Evolutionary conservation across 2,329 filamentous ascomycete genomes (phyloP).

Genomic region (Coniochaeta ligniaria): DNA sequence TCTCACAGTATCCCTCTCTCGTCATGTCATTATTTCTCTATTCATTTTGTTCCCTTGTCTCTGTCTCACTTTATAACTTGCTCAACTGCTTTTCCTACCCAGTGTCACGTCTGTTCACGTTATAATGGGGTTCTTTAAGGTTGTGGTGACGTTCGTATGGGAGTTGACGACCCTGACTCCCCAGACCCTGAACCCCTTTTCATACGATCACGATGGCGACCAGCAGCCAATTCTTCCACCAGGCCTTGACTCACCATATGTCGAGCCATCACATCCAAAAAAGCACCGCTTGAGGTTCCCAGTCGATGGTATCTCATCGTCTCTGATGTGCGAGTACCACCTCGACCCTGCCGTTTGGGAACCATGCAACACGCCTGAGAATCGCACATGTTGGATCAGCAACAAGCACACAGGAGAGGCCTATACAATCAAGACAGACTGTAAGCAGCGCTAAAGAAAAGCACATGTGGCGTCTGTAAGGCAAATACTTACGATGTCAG

Average conservation of each 20-base stretch:
- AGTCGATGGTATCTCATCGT: not conserved
- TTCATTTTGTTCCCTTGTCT: not conserved
- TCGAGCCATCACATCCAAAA: not conserved
- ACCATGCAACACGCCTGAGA: constrained; percentile 3
- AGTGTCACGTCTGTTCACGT: not conserved
- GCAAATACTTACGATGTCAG: not conserved
- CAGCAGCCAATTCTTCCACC: not conserved
- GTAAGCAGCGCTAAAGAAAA: not conserved
- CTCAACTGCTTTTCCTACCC: not conserved
- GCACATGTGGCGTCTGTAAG: too few species aligned
- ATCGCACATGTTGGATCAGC: constrained; percentile 3
- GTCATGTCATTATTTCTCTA: not conserved
- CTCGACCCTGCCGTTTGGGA: constrained; percentile 4
- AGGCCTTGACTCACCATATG: not conserved
- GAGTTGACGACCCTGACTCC: not conserved
- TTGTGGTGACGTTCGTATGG: not conserved
- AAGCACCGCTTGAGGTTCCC: not conserved
- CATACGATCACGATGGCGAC: not conserved
- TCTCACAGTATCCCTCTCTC: not conserved
- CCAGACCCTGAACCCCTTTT: not conserved
- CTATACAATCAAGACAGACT: constrained; percentile 5
- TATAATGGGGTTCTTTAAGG: not conserved
- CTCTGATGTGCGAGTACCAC: not conserved
- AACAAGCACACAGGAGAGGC: not conserved
- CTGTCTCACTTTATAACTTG: not conserved